Conservation (phyloP, 441 rosid genomes). For the Monsonia emarginata region DNA sequence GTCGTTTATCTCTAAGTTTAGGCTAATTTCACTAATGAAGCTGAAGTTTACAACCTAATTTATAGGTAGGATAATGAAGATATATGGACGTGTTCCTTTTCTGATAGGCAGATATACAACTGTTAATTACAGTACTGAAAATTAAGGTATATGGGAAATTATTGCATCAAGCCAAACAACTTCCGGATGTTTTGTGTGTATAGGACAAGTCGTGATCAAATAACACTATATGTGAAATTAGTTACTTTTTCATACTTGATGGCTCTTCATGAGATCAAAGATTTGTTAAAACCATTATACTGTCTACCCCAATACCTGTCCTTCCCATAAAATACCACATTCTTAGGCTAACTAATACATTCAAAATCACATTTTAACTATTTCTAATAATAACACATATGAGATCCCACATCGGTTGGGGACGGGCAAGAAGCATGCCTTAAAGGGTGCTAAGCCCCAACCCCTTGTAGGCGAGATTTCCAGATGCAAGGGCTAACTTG, state of each 20-base stretch:
- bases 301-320: background rate
- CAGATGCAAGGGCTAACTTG: no score
- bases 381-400: background rate
- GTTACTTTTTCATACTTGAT: background rate
- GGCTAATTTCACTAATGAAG: no score
- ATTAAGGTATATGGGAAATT: background rate
- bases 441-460: no score
- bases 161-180: background rate
- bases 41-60: no score
- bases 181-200: no score
- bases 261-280: background rate
- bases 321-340: background rate
- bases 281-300: background rate
- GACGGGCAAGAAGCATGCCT: no score
- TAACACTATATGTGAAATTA: slow-evolving; percentile 3
- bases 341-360: background rate
- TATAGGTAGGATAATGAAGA: no score
- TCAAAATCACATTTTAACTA: background rate
- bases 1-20: background rate
- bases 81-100: no score
- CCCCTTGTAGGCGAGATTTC: no score
- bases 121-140: no score
- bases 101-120: no score
- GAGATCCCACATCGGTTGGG: no score
- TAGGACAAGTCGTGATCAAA: slow-evolving; percentile 22